Percentiles rank a stretch among this genome's conserved stretches.
These are phyloP conservation scores for Ambispora gerdemannii DNA, from an alignment of 192 early-diverging fungal genomes.

Conservation along the genomic window DNA sequence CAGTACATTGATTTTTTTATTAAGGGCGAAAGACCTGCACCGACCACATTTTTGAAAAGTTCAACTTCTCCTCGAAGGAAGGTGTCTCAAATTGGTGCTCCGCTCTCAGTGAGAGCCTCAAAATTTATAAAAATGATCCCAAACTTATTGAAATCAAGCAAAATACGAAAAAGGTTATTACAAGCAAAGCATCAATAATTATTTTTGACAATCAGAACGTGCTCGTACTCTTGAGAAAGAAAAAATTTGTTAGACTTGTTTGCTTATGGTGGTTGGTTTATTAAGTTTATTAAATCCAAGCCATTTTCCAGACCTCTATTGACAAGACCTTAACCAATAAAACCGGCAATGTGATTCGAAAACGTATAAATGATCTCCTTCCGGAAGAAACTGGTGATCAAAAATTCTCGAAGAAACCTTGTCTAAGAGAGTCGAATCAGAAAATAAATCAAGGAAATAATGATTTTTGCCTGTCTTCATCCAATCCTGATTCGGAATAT, in stretches of 20 bases:
- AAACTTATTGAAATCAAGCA: conserved; percentile 20
- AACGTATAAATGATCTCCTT: conserved; percentile 22
- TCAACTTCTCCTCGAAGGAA: conserved; percentile 16
- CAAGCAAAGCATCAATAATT: conserved; percentile 20
- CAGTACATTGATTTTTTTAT: conserved; percentile 24
- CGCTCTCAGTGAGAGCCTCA: conserved; percentile 14
- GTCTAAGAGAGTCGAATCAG: conserved; percentile 23
- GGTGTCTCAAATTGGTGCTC: conserved; percentile 26
- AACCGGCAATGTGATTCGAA: conserved; percentile 26
- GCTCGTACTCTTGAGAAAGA: conserved; percentile 19
- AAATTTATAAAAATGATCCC: conserved; percentile 9
- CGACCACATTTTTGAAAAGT: conserved; percentile 24
- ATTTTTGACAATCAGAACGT: conserved; percentile 4
- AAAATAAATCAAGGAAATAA: conserved; percentile 27
- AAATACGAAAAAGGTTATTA: conserved; percentile 27
- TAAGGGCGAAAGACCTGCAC: conserved; percentile 11
- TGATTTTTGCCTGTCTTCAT: conserved; percentile 12
- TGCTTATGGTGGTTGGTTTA: conserved; percentile 11
- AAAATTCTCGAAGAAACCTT: conserved; percentile 10
- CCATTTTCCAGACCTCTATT: conserved; percentile 24
- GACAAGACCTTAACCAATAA: conserved; percentile 28
- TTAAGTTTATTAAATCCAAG: conserved; percentile 23
- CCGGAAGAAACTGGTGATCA: conserved; percentile 24
- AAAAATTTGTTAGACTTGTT: conserved; percentile 30
- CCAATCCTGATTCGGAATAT: conserved; percentile 14